Evolutionary conservation across 768 basidiomycete species (phyloP).

Genomic region (Tulasnella sp.): DNA sequence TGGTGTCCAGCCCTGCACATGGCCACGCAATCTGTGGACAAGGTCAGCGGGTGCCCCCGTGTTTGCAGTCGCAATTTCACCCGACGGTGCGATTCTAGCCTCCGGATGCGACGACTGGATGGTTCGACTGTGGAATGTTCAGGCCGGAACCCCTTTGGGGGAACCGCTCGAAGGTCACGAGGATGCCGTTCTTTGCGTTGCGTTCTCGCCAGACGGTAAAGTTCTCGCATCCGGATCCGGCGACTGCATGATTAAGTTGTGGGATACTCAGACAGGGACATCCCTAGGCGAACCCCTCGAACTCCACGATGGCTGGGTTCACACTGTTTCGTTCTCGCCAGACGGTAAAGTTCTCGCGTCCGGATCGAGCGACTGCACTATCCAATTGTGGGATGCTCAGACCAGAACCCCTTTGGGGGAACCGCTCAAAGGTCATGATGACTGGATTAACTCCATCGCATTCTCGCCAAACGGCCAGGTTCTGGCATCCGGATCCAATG

Average conservation of each 20-base stretch:
- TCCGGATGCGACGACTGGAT: not conserved
- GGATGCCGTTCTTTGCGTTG: not conserved
- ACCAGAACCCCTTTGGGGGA: not conserved
- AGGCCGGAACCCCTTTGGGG: not conserved
- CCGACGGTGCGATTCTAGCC: not conserved
- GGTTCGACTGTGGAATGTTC: not conserved
- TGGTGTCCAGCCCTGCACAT: not conserved
- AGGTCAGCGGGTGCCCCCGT: not conserved
- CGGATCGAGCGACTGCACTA: not conserved
- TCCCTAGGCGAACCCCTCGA: not conserved
- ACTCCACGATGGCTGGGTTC: not conserved
- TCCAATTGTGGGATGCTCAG: not conserved
- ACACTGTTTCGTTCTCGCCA: not conserved
- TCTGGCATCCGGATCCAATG: not conserved
- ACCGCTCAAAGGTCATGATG: not conserved
- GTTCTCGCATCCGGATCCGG: not conserved
- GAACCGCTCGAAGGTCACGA: not conserved
- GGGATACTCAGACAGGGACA: not conserved
- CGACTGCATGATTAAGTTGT: not conserved
- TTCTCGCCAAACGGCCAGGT: not conserved
- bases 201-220: not conserved
- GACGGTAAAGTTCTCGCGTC: not conserved
- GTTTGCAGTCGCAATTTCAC: not conserved
- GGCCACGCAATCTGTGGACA: not conserved
- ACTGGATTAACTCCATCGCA: not conserved